These are phyloP conservation scores for Zasmidium cellare DNA, from an alignment of 2,329 filamentous ascomycete species.

Conservation along the genomic window DNA sequence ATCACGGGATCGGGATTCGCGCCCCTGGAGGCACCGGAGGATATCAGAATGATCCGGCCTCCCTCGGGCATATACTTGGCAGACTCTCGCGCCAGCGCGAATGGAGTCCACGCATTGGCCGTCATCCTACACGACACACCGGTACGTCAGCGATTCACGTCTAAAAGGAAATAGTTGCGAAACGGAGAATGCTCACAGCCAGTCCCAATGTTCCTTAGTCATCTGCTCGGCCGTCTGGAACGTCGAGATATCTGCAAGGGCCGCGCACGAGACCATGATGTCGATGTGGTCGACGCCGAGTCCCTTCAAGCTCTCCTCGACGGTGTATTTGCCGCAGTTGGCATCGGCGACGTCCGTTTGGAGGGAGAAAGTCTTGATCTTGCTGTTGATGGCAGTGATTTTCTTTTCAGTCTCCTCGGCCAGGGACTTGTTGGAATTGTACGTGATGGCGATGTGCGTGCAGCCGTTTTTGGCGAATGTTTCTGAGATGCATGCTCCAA, in stretches of 20 bases:
- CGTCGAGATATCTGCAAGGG: background rate
- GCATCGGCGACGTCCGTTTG: conserved; percentile 6
- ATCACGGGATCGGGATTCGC: conserved; percentile 9
- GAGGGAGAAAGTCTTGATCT: conserved; percentile 15
- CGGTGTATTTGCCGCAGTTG: conserved; percentile 5
- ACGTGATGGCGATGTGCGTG: conserved; percentile 12
- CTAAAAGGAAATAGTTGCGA: too few species aligned
- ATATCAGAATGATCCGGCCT: conserved; percentile 17
- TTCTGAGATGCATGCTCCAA: background rate
- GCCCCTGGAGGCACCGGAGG: conserved; percentile 8
- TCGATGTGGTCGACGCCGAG: conserved; percentile 15
- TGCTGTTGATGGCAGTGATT: conserved; percentile 5
- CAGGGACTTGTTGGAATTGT: conserved; percentile 9
- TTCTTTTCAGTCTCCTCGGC: conserved; percentile 8
- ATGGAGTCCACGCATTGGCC: conserved; percentile 10
- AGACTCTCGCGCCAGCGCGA: conserved; percentile 7
- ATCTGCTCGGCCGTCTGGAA: conserved; percentile 7
- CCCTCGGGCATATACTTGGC: conserved; percentile 12
- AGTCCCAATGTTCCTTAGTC: conserved; percentile 5
- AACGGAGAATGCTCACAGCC: background rate
- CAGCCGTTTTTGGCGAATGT: background rate
- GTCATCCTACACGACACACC: too few species aligned
- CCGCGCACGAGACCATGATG: conserved; percentile 12
- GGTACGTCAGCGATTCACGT: too few species aligned
- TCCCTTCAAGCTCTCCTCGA: conserved; percentile 9